Conservation (phyloP, 305 asterid species). For the Fraxinus sp. region DNA sequence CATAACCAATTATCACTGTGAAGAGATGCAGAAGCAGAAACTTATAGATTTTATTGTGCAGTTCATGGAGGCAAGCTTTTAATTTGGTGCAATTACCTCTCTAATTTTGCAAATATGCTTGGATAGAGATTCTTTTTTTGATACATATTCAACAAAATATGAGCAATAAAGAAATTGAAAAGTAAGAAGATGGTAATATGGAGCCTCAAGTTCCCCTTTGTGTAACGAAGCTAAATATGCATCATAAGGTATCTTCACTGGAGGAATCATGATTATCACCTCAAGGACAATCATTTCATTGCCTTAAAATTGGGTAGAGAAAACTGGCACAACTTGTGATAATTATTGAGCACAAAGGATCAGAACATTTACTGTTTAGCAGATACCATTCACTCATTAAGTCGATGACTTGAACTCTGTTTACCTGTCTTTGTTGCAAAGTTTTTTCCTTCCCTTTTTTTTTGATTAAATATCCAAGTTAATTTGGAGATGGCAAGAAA, state of each 20-base stretch:
- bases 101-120: background rate
- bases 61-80: constrained; percentile 81
- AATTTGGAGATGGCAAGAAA: background rate
- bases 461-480: background rate
- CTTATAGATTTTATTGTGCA: constrained; percentile 87
- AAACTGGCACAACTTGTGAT: background rate
- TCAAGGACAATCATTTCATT: background rate
- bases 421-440: background rate
- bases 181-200: background rate
- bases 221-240: background rate
- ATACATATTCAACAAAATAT: background rate
- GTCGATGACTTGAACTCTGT: background rate
- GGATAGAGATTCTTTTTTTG: background rate
- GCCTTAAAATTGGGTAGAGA: background rate
- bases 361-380: background rate
- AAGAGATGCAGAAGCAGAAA: constrained; percentile 96
- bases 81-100: constrained; percentile 17
- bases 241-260: background rate
- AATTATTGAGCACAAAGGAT: background rate
- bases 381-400: background rate
- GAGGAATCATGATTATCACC: constrained; percentile 2
- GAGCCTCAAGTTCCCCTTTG: background rate
- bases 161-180: background rate
- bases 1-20: constrained; percentile 86
- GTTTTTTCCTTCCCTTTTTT: background rate